Evolutionary conservation across 768 basidiomycete species (phyloP), one percentile per base, ranked within the genome.

Genomic region (Phaeolepiota aurea): DNA sequence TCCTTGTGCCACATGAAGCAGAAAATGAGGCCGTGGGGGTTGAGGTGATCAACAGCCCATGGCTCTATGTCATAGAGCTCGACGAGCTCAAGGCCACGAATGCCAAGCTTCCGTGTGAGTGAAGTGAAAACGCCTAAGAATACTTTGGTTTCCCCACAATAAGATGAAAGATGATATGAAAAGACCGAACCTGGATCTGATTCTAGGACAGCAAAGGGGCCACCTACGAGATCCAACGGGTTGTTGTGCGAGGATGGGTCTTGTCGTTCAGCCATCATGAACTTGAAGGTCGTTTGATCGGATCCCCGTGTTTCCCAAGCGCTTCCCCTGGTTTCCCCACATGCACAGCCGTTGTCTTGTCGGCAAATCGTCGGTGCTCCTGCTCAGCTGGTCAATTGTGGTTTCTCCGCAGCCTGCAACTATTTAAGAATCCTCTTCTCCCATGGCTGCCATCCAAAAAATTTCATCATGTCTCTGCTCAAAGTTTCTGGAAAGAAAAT

Each of bases 41-140:
- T 58, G 40, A 80, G 66, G 46, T 76, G 71, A 55, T 77, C 73
- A n/a, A 75, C 66, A 1, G 74, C 77, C 71, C 72, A 78, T 3
- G 76, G 71, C 45, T 78, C 78, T 25, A 82, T 75, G 52, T 74
- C 73, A 51, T 78, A 79, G 19, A 80, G 53, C 50, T 82, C 79
- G 22, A 72, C 64, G 9, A 80, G 58, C 45, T 78, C 74, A 5
- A 78, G 55, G 18, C 69, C 66, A 11, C 55, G 55, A 12, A 77
- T 64, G 20, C 79, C 79, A 11, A 82, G 63, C 37, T 64, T 65
- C 16, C 72, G 69, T 10, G 74, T 66, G 13, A 82, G 59, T 4
- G 69, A 67, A 1, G 77, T 76, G 57, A 82, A 82, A 11, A 80
- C 76, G 25, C 71, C 77, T 38, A 32, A 20, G 31, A 35, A 32